These are phyloP conservation scores for Boletellus ananiceps DNA, from an alignment of 768 basidiomycete species.

Conservation along the genomic window DNA sequence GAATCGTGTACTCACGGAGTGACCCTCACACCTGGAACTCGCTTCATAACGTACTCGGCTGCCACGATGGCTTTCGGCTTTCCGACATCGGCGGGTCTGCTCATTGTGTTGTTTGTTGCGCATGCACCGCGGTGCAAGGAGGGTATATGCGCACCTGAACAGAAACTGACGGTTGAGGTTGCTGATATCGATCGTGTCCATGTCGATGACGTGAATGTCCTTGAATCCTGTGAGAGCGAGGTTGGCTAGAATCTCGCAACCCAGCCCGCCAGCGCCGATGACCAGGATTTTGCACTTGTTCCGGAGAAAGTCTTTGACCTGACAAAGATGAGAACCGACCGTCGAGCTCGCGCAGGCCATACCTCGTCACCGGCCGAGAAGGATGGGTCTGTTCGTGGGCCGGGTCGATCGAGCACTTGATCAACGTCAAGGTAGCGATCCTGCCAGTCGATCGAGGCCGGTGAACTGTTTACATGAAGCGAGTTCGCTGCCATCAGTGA, in stretches of 20 bases:
- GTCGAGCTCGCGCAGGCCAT: slow-evolving; percentile 16
- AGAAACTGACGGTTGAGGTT: slow-evolving; percentile 98
- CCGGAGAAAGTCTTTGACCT: slow-evolving; percentile 88
- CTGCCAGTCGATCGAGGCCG: slow-evolving; percentile 43
- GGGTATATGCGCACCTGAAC: slow-evolving; percentile 62
- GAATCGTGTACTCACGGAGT: slow-evolving; percentile 67
- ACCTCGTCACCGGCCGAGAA: slow-evolving; percentile 83
- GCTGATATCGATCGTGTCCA: slow-evolving; percentile 99
- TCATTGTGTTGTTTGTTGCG: neutral
- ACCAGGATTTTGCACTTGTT: slow-evolving; percentile 88
- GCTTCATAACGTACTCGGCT: slow-evolving; percentile 94
- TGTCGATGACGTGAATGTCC: slow-evolving; percentile 99
- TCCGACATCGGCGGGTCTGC: slow-evolving; percentile 85
- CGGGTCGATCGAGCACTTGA: slow-evolving; percentile 77
- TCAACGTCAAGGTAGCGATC: slow-evolving; percentile 79
- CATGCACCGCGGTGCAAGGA: neutral
- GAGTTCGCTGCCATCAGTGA: slow-evolving; percentile 23
- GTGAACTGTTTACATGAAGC: slow-evolving; percentile 33
- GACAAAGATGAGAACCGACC: neutral
- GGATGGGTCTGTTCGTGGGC: slow-evolving; percentile 84
- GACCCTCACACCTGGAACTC: slow-evolving; percentile 93
- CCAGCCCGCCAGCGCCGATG: slow-evolving; percentile 96
- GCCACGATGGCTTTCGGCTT: slow-evolving; percentile 91
- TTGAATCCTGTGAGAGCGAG: slow-evolving; percentile 95
- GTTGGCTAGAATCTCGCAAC: slow-evolving; percentile 96